A percentile compares a stretch with the other conserved stretches of the same genome.
These are phyloP conservation scores for Tetrapisispora pingtungensis DNA, from an alignment of 805 yeast species.

Conservation along the genomic window DNA sequence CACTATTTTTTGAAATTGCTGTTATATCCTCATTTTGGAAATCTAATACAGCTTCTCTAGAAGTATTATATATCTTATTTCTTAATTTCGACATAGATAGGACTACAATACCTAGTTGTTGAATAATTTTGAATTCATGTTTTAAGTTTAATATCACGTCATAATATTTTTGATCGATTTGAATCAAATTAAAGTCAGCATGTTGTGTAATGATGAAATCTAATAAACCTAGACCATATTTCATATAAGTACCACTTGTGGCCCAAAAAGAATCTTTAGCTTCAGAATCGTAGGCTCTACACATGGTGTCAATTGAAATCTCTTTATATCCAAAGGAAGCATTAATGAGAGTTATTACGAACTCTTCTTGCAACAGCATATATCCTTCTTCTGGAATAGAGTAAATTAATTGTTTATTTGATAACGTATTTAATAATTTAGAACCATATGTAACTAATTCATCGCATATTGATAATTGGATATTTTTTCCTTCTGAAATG, in stretches of 20 bases:
- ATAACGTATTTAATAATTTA: not conserved
- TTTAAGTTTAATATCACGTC: constrained; percentile 4
- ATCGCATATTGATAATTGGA: constrained; percentile 4
- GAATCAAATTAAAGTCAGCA: not conserved
- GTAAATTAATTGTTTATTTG: not conserved
- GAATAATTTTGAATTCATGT: constrained; percentile 15
- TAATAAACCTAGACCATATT: constrained; percentile 21
- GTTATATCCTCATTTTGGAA: constrained; percentile 23
- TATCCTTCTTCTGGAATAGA: not conserved
- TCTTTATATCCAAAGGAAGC: constrained; percentile 15
- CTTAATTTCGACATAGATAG: constrained; percentile 26
- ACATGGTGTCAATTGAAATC: constrained; percentile 16
- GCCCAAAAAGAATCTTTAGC: constrained; percentile 17
- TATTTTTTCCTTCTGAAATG: not conserved
- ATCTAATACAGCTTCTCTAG: constrained; percentile 20
- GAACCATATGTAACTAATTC: constrained; percentile 6
- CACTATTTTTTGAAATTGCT: constrained; percentile 17
- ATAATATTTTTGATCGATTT: not conserved
- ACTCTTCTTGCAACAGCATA: constrained; percentile 5
- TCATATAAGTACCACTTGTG: constrained; percentile 20
- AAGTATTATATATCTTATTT: constrained; percentile 13
- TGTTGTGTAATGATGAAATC: constrained; percentile 6
- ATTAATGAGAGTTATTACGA: constrained; percentile 10
- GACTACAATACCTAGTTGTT: constrained; percentile 23
- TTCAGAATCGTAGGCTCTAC: constrained; percentile 18